These are phyloP conservation scores for Fistulina hepatica DNA, from an alignment of 1,284 basidiomycete species.

Conservation along the genomic window DNA sequence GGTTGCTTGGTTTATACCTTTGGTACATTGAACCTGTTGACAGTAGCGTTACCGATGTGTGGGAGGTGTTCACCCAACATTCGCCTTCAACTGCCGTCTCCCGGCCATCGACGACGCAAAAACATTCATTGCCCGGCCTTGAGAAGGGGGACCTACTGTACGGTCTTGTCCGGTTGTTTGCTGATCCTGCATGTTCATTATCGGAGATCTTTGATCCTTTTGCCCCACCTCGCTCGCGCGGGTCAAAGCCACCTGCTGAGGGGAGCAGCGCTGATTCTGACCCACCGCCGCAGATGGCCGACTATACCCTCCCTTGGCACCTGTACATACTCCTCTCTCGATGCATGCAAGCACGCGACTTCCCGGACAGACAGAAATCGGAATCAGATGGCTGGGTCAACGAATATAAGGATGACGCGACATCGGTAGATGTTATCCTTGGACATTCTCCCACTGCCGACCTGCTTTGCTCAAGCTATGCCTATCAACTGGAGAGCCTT, in stretches of 20 bases:
- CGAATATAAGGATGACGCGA: constrained; percentile 28
- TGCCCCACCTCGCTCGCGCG: too few species aligned
- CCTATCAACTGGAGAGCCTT: constrained; percentile 73
- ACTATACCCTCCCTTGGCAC: constrained; percentile 88
- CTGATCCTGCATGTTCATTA: constrained; percentile 54
- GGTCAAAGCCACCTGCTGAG: too few species aligned
- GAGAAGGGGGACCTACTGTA: constrained; percentile 57
- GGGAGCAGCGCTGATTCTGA: too few species aligned
- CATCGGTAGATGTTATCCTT: constrained; percentile 38
- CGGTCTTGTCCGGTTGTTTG: constrained; percentile 74
- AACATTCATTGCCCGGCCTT: background rate
- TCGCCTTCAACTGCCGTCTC: too few species aligned
- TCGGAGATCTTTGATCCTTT: constrained; percentile 60
- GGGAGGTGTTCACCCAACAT: constrained; percentile 52
- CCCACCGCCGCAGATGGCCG: constrained; percentile 65
- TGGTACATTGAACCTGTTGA: constrained; percentile 83
- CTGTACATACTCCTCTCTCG: constrained; percentile 82
- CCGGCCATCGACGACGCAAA: too few species aligned
- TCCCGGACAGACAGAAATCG: constrained; percentile 63
- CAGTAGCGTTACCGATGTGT: constrained; percentile 58
- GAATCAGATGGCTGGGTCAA: constrained; percentile 21
- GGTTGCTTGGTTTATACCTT: constrained; percentile 81
- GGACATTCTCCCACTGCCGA: constrained; percentile 82
- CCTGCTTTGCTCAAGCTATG: constrained; percentile 73
- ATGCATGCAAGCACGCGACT: constrained; percentile 75